Evolutionary conservation across 768 basidiomycete species (phyloP), one percentile per base, ranked within the genome.

Genomic region (Mycena chlorophos): DNA sequence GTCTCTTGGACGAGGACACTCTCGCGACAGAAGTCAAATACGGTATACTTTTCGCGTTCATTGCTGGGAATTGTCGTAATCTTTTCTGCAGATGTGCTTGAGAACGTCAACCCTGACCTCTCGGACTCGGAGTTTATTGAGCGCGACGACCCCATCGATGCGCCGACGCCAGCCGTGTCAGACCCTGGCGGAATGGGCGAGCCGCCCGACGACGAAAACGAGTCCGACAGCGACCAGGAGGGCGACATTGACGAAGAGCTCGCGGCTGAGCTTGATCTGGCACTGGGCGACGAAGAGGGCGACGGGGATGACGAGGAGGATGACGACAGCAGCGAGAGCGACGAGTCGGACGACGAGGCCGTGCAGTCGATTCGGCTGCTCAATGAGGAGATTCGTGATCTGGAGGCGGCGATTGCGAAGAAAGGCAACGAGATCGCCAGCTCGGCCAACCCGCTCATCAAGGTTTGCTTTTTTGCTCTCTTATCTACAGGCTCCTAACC

Each of bases 71-170:
- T 46, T 17, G 25, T 49, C 58, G 42, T 45, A 49, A 52, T 52
- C 10, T n/a, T 22, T 23, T 17, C 2, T 43, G 5, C 59, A 93
- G 92, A 91, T 50, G 80, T 93, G 12, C 80, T 94, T 38, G 93
- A 96, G 31, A 91, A 94, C 65, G 90, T 93, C 46, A 94, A 94
- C 67, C 92, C 91, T 1, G 91, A 94, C 66, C 75, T 93, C 12
- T 93, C 93, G 12, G 92, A 94, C 66, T 91, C 91, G 3, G 93
- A 94, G 66, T 91, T 91, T 54, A 76, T 91, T 23, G 89, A 90
- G 56, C 82, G 80, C 17, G 87, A 87, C 23, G 75, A 80, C 25
- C 72, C 85, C 2, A 77, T 89, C 22, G 83, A 87, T 49, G 81
- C 84, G 5, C 89, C 87, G 1, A 89, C 89, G 1, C 85, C 86